Conservation (phyloP, 371 early-diverging fungal species). For the Homolaphlyctis polyrhiza region DNA sequence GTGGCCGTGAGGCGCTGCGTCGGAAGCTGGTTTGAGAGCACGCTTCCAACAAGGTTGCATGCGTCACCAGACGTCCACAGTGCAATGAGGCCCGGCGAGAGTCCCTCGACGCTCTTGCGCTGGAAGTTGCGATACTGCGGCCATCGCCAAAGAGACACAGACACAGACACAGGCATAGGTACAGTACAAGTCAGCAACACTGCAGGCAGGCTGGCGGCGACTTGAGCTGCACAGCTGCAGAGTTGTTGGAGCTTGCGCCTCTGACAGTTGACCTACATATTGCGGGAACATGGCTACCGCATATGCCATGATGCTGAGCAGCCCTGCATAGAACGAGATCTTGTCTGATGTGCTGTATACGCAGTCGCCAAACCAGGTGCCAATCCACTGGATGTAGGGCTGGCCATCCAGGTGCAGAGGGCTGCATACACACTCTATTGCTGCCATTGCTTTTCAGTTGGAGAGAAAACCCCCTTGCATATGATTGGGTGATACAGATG, state of each 20-base stretch:
- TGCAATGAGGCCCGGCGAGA: constrained; percentile 26
- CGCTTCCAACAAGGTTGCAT: constrained; percentile 25
- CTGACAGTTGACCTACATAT: constrained; percentile 23
- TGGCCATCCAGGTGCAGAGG: too few species aligned
- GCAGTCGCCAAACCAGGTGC: constrained; percentile 31
- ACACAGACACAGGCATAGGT: background rate
- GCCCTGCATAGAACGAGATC: constrained; percentile 19
- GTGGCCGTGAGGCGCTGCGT: constrained; percentile 25
- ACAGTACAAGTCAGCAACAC: too few species aligned
- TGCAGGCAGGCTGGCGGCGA: too few species aligned
- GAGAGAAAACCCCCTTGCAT: too few species aligned
- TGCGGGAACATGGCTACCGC: constrained; percentile 32
- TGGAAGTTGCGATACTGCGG: constrained; percentile 31
- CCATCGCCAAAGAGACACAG: background rate
- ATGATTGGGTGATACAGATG: too few species aligned
- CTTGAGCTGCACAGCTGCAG: too few species aligned
- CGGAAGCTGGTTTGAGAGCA: constrained; percentile 34
- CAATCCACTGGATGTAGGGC: constrained; percentile 33
- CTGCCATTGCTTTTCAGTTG: too few species aligned
- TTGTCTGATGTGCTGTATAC: constrained; percentile 22
- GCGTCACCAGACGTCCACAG: constrained; percentile 33
- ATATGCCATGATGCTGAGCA: constrained; percentile 20
- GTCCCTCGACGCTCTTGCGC: constrained; percentile 29
- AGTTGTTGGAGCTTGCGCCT: too few species aligned
- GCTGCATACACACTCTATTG: too few species aligned